Conservation (phyloP, 805 yeast genomes). For the Saturnispora hagleri region DNA sequence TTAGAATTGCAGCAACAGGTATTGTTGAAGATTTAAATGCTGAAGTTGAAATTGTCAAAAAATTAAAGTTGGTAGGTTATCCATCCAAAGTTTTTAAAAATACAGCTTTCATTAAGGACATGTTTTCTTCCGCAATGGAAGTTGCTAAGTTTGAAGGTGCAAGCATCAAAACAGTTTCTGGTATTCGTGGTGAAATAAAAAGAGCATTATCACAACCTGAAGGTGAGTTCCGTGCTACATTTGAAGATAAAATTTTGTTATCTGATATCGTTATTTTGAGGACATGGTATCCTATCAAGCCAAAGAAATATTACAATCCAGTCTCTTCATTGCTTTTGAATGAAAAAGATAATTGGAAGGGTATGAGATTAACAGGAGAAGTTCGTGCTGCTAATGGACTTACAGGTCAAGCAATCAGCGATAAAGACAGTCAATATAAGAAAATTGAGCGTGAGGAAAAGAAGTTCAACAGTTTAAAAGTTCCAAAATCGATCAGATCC, state of each 20-base stretch:
- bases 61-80: constrained; percentile 87
- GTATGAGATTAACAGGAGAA: constrained; percentile 92
- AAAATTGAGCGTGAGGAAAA: constrained; percentile 81
- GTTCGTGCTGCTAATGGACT: constrained; percentile 70
- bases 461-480: constrained; percentile 77
- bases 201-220: constrained; percentile 91
- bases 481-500: constrained; percentile 69
- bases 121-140: constrained; percentile 88
- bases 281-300: constrained; percentile 94
- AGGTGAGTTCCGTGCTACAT: constrained; percentile 92
- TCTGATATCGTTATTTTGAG: constrained; percentile 83
- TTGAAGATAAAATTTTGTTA: constrained; percentile 89
- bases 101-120: constrained; percentile 94
- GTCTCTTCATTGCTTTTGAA: constrained; percentile 78
- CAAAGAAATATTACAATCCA: constrained; percentile 89
- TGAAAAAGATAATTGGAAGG: constrained; percentile 85
- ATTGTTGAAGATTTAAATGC: constrained; percentile 89
- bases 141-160: constrained; percentile 99
- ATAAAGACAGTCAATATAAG: constrained; percentile 41
- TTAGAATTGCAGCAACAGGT: constrained; percentile 96
- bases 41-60: constrained; percentile 86
- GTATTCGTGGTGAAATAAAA: constrained; percentile 95
- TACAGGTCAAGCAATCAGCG: constrained; percentile 43
- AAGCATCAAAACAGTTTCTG: constrained; percentile 89
- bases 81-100: constrained; percentile 91